Base-by-base conservation (phyloP, 164 flowering plant genomes). In the Dillenia suffruticosa region DNA sequence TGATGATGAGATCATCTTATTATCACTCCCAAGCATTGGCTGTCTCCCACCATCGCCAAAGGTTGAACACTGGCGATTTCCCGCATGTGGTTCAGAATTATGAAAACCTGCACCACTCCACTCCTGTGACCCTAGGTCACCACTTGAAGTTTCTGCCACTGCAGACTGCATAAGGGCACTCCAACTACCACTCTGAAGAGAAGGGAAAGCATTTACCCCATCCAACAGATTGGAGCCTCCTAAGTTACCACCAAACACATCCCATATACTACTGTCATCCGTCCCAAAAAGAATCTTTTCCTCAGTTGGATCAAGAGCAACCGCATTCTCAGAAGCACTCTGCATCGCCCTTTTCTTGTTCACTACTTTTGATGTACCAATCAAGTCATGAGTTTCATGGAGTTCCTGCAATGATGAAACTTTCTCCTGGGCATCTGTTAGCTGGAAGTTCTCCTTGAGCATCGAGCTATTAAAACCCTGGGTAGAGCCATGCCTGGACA, bases 121-220 rank as follows among this genome's bases (percentile, higher is more conserved):
- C 62, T 83, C 94, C 68, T 84, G 94, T 53, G 68, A 1, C 64
- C 86, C 95, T 12, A 82, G 76, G 56, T 86, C 93, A 69, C 79
- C 74, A 68, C 89, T 84, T 40, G 96, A 86, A 58, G 96, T 63
- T 77, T 90, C 98, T 55, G 84, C 94, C 11, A 88, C 84, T 67
- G 96, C 96, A 67, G 98, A 90, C 74, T 90, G 96, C 96, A 90
- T 92, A 32, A 92, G 87, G 52, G 98, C 98, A 77, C 96, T 92
- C 95, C 95, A 89, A 57, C 85, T 86, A 53, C 94, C 96, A 81
- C 91, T 79, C 57, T 87, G 93, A 55, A 81, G n/a, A 46, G 87
- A 83, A 44, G 92, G 82, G 67, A 78, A 81, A 26, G 62, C 65
- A 70, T 67, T 72, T n/a, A 63, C 8, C 13, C 66, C 68, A 47